Conservation (phyloP, 106 monocot genomes). For the Acorus gramineus region DNA sequence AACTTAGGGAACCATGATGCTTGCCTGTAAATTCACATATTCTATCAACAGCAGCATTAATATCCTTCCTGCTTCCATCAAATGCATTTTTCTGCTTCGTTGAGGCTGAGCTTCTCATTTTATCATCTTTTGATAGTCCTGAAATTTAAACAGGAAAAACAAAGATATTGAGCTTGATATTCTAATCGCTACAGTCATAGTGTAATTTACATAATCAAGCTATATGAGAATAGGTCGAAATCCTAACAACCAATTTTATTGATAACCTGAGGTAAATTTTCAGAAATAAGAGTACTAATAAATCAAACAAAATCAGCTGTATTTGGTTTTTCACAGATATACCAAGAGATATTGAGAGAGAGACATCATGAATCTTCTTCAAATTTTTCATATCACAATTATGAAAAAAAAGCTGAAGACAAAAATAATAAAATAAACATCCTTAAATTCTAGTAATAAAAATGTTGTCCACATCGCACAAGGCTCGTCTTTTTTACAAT, state of each 20-base stretch:
- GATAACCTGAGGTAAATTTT: no score
- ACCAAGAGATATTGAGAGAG: no score
- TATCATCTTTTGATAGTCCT: slow-evolving; percentile 61
- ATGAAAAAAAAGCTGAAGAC: background rate
- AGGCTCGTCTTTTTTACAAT: background rate
- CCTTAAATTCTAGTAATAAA: no score
- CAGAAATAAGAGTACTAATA: no score
- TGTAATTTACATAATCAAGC: no score
- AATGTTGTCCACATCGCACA: background rate
- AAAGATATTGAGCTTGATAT: no score
- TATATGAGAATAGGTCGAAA: no score
- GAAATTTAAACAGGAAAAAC: slow-evolving; percentile 5
- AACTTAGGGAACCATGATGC: background rate
- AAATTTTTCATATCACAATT: background rate
- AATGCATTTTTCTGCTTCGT: slow-evolving; percentile 48
- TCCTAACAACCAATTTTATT: no score
- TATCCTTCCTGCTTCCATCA: slow-evolving; percentile 90
- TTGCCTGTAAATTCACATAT: slow-evolving; percentile 87
- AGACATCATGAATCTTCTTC: no score
- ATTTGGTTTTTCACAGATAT: no score
- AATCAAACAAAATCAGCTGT: no score
- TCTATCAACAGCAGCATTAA: slow-evolving; percentile 75
- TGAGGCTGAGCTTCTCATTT: slow-evolving; percentile 32
- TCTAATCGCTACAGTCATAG: no score
- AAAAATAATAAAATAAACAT: slow-evolving; percentile 5